Conservation (phyloP, 2,329 filamentous ascomycete species). For the Rhexocercosporidium sp. region DNA sequence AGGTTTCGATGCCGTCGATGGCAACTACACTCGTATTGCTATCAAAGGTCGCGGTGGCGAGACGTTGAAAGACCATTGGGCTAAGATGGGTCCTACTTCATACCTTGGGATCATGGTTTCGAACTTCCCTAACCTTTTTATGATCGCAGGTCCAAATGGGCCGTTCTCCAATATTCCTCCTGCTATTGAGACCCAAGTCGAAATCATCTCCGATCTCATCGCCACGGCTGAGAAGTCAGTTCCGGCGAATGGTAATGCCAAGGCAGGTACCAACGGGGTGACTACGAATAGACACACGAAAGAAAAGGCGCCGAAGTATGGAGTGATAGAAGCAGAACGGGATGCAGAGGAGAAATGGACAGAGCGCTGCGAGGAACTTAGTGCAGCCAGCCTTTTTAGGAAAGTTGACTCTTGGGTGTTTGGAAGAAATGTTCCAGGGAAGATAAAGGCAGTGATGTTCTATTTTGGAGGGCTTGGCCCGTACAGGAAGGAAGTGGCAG, state of each 20-base stretch:
- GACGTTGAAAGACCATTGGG: conserved; percentile 44
- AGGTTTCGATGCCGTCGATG: conserved; percentile 48
- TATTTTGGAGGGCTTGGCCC: neutral
- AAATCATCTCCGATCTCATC: conserved; percentile 34
- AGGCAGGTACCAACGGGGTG: neutral
- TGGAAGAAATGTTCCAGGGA: neutral
- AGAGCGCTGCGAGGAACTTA: neutral
- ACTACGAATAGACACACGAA: neutral
- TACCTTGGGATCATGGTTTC: conserved; percentile 47
- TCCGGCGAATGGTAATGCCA: neutral
- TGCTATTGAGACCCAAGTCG: conserved; percentile 44
- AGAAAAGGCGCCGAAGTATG: neutral
- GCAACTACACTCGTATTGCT: conserved; percentile 41
- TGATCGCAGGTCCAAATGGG: conserved; percentile 47
- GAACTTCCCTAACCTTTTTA: conserved; percentile 52
- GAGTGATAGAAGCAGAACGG: neutral
- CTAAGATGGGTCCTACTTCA: conserved; percentile 38
- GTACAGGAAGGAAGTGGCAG: neutral
- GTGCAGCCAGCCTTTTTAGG: neutral
- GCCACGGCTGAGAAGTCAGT: neutral
- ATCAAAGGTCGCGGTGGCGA: conserved; percentile 40
- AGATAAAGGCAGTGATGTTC: conserved; percentile 1
- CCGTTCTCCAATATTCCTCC: conserved; percentile 47
- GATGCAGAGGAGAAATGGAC: neutral
- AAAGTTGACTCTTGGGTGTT: conserved; percentile 9